Evolutionary conservation across 495 filamentous ascomycete species (phyloP).

Genomic region (Annulohypoxylon bovei): DNA sequence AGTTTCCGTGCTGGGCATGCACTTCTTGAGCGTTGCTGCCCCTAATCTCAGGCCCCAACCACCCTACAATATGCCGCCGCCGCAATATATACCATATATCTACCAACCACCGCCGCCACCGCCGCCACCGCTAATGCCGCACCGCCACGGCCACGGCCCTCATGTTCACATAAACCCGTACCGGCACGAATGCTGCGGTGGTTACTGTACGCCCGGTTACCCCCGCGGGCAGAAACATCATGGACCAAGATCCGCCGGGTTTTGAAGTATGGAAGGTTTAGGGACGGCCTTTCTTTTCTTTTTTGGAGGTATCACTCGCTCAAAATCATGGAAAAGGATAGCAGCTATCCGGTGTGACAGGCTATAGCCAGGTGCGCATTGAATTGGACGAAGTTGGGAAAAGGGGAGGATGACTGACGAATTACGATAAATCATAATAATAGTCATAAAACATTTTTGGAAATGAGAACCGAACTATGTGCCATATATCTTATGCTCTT

Average conservation of each 20-base stretch:
- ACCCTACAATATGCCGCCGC: not conserved
- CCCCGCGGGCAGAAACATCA: not conserved
- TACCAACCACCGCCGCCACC: not conserved
- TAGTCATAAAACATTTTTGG: not conserved
- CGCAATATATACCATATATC: not conserved
- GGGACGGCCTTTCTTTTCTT: too few relatives aligned
- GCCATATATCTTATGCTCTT: not conserved
- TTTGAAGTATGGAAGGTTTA: not conserved
- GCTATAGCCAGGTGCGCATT: not conserved
- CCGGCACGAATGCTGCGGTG: not conserved
- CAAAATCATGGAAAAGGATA: not conserved
- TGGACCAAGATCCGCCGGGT: not conserved
- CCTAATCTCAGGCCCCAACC: not conserved
- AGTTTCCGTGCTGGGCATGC: not conserved
- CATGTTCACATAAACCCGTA: not conserved
- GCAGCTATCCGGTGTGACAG: not conserved
- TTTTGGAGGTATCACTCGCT: not conserved
- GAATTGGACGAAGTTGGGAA: not conserved
- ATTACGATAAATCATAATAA: not conserved
- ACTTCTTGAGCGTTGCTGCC: conserved; percentile 9
- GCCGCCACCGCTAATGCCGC: not conserved
- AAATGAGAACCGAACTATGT: not conserved
- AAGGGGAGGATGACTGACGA: not conserved
- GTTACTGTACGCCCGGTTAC: not conserved
- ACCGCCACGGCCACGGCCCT: not conserved